Evolutionary conservation across 2,329 filamentous ascomycete species (phyloP).

Genomic region (Fusarium sp.): DNA sequence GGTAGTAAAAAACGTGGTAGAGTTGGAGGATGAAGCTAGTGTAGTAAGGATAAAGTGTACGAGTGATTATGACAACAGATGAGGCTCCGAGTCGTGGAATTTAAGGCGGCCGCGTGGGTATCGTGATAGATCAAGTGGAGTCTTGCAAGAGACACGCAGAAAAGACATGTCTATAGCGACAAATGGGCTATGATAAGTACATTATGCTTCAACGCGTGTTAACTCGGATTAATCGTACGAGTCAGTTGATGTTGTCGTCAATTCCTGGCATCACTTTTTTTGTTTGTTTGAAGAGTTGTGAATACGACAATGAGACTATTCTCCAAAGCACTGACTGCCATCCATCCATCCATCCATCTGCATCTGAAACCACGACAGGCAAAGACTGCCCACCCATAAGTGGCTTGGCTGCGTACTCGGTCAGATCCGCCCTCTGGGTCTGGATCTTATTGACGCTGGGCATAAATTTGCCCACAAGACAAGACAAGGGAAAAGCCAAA

Average conservation of each 20-base stretch:
- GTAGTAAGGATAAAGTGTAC: neutral
- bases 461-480: neutral
- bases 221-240: neutral
- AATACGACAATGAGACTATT: conserved; percentile 4
- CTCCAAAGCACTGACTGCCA: neutral
- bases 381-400: conserved; percentile 8
- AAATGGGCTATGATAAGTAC: neutral
- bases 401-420: conserved; percentile 1
- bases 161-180: conserved; percentile 12
- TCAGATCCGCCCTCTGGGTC: conserved; percentile 15
- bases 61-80: conserved; percentile 1
- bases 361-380: conserved; percentile 16
- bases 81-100: neutral
- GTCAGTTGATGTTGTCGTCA: conserved; percentile 3
- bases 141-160: conserved; percentile 1
- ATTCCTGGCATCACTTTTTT: neutral
- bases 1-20: neutral
- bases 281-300: neutral
- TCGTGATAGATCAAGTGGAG: conserved; percentile 28
- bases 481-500: neutral
- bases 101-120: neutral
- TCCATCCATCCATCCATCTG: neutral
- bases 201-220: neutral
- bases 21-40: neutral
- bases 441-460: too few relatives aligned